These are phyloP conservation scores for Alternaria triticina DNA, from an alignment of 2,329 filamentous ascomycete genomes.

Conservation along the genomic window DNA sequence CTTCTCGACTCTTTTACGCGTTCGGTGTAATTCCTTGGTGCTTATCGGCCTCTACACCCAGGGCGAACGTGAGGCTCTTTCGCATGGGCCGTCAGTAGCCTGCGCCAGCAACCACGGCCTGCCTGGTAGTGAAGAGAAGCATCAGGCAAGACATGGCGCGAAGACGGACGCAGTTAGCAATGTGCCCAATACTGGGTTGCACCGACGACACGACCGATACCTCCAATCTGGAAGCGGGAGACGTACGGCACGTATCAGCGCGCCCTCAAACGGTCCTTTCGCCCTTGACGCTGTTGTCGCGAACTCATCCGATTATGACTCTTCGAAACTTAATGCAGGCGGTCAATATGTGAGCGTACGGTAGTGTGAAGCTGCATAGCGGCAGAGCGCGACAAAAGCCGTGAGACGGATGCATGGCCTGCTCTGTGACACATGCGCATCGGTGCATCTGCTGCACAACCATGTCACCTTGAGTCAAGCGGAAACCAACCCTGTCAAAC, in stretches of 20 bases:
- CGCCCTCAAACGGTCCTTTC: not conserved
- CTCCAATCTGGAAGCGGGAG: not conserved
- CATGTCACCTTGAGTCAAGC: conserved; percentile 6
- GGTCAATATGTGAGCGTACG: not conserved
- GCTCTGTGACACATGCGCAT: not conserved
- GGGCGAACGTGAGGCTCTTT: not conserved
- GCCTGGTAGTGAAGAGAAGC: not conserved
- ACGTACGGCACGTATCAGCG: not conserved
- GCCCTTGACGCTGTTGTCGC: not conserved
- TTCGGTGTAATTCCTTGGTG: not conserved
- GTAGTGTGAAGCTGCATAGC: not conserved
- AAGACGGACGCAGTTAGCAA: not conserved
- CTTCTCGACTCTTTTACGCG: not conserved
- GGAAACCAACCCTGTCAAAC: not conserved
- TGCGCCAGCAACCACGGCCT: not conserved
- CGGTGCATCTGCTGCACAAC: conserved; percentile 5
- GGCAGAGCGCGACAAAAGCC: not conserved
- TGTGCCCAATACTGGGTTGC: not conserved
- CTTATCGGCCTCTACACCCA: not conserved
- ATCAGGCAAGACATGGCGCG: not conserved
- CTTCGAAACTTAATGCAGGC: not conserved
- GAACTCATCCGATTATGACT: not conserved
- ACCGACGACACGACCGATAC: not conserved
- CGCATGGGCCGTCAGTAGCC: not conserved
- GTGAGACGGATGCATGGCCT: not conserved